Evolutionary conservation across 495 filamentous ascomycete species (phyloP), one percentile per base, ranked within the genome.

Genomic region (Parachaetomium inaequale): DNA sequence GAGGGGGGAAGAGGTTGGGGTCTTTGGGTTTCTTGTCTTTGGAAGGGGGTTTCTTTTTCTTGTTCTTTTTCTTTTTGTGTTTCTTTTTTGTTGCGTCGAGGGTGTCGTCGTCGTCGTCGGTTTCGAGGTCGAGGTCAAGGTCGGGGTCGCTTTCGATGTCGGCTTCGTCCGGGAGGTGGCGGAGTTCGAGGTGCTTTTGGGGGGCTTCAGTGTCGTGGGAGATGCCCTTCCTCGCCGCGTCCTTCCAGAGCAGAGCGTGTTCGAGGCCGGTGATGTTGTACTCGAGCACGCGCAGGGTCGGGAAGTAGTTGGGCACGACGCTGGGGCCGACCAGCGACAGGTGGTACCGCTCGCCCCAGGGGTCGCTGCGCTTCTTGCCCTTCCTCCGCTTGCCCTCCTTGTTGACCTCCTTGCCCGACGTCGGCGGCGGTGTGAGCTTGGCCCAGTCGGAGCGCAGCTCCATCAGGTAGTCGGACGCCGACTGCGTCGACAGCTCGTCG

Each of bases 301-400:
- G 94, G 68, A 94, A 96, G 72, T 89, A 96, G 64, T 93, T 98
- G 0, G 94, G 94, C 3, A 99, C 90, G 32, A 99, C 73, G 68
- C 92, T 96, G 1, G 94, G 88, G 19, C 85, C 80, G 54, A 96
- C 88, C 43, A 93, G 76, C 0, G 90, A 85, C 4, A 94, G 74
- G 32, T 90, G 86, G 73, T 89, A 99, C 42, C 93, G 84, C 69
- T 98, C 93, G 2, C 84, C 93, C 80, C 84, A 96, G 21, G 62
- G 45, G 65, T 81, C 85, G 55, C 76, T 77, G 55, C 71, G 74
- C 56, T 76, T 80, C 59, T 71, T 75, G 40, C 63, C 64, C 19
- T 55, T 55, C 36, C 6, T 55, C 7, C 23, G 11, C 34, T 69
- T 69, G 26, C 72, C 72, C 19, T 60, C 61, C 31, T 78, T 69